Evolutionary conservation across 208 protist genomes (phyloP), one percentile per base, ranked within the genome.

Genomic region (Leishmania martiniquensis): DNA sequence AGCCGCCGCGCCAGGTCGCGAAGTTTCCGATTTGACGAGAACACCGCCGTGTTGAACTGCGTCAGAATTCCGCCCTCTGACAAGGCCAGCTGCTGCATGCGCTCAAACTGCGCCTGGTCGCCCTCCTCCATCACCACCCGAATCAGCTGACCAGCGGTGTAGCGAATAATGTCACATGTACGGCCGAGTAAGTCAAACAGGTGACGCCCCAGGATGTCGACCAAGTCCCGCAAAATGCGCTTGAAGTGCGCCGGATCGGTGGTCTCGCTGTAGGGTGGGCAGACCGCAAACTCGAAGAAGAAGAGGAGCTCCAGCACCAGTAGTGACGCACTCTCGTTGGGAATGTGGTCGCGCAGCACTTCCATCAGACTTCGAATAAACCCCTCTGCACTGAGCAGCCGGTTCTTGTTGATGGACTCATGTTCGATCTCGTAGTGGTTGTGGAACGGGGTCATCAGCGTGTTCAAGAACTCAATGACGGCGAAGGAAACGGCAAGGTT

Each of bases 381-480:
- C 39, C 80, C 65, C 25, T 89, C 79, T 37, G 92, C 84, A 25
- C 81, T 75, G 49, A 98, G 80, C n/a, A 99, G 88, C 10, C 90
- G 77, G 75, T 90, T 93, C 80, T 98, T 98, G 85, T 98, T 98
- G 55, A 87, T 85, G 5, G 91, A 85, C 81, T 98, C 96, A 76
- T 97, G 91, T 60, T 83, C 81, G 1, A 92, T 59, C 60, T 98
- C 96, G 76, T 98, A 99, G 79, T 97, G 86, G 73, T 99, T 87
- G 87, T 99, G 97, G 71, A 96, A 95, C 25, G 97, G 95, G 39
- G 93, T 94, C 95, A 99, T 98, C 62, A 99, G 86, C 12, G 94
- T 89, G 81, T 87, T 87, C 25, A 99, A 73, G 66, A 96, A 96
- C 76, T 98, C 93, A 29, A 98, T 85, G 39, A 96, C 95, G 17